Conservation (phyloP, 345 rosid genomes). For the Gossypium rotundifolium region DNA sequence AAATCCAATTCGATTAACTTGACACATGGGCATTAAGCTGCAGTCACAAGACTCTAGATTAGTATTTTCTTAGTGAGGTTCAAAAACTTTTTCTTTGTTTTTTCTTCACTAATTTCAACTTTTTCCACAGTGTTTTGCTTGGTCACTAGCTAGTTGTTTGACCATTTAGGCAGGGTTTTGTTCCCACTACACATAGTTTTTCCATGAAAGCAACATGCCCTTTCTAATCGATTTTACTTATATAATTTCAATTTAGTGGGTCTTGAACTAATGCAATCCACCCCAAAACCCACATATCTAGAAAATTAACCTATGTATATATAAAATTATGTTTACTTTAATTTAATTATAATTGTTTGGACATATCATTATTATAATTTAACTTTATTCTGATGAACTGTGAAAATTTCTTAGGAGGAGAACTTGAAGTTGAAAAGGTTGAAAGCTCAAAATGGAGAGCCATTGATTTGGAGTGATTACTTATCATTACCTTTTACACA, state of each 20-base stretch:
- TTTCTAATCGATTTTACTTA: not conserved
- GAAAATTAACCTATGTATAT: not conserved
- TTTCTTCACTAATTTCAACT: not conserved
- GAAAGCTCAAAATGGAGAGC: constrained; percentile 58
- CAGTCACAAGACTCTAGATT: not conserved
- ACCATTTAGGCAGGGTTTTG: constrained; percentile 8
- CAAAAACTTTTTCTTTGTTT: no score
- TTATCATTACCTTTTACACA: constrained; percentile 73
- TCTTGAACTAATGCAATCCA: not conserved
- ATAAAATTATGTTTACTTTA: not conserved
- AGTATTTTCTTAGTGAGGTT: not conserved
- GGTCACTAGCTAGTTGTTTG: not conserved
- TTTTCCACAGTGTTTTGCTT: not conserved
- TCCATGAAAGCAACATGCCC: constrained; percentile 3
- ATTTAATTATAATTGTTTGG: not conserved
- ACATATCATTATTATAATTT: not conserved
- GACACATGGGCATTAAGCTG: not conserved
- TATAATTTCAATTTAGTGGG: not conserved
- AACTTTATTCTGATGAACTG: not conserved
- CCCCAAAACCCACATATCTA: not conserved
- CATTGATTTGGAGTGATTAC: constrained; percentile 74
- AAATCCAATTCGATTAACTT: not conserved
- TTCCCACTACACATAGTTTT: not conserved
- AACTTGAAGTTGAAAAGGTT: constrained; percentile 65
- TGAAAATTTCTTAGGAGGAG: constrained; percentile 2